Base-by-base conservation (phyloP, 176 grass and related monocot genomes). In the Musa troglodytarum region DNA sequence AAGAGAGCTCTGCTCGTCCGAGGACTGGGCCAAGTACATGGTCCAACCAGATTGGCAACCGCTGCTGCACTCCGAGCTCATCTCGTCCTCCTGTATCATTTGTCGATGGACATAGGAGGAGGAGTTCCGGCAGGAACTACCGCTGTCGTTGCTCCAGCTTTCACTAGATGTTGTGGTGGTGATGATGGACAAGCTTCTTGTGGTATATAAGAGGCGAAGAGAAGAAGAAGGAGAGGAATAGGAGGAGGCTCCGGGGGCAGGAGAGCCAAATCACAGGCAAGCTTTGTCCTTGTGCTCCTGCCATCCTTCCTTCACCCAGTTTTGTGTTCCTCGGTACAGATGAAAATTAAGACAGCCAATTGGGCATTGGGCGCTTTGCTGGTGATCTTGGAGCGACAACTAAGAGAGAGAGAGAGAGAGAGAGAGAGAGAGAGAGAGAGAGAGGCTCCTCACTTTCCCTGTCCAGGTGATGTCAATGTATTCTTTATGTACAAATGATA, bases 31-130 rank as follows among this genome's bases (percentile, higher is more conserved):
- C 21, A 99, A 86, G 82, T 99, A 99, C 76, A 88, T 92, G 51
- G 96, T 99, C 96, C 91, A 99, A 57, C 96, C 96, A 52, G 91
- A 95, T 84, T 89, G 91, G 79, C 96, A 95, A 13, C 96, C 96
- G 78, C 96, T 89, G 88, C 91, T 99, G 83, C 86, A 95, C 62
- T 92, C 88, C 14, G 88, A 99, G 70, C 86, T 88, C 81, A 81
- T 70, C 49, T n/a, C 79, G 26, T 26, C 49, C 54, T 82, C 87
- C 68, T 86, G 69, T 76, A 19, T 50, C 52, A 52, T 67, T 49
- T 74, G 17, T 82, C 68, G 81, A 76, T 77, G 73, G 16, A 3
- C 24, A 20, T 49, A 9, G 79, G 24, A n/a, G 29, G 56, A 19
- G 12, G 5, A 17, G 13, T 11, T 43, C 34, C 34, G 34, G 34